A percentile compares a stretch with the other conserved stretches of the same genome.
These are phyloP conservation scores for Saccharomycopsis sp. DNA, from an alignment of 805 yeast species.

Conservation along the genomic window DNA sequence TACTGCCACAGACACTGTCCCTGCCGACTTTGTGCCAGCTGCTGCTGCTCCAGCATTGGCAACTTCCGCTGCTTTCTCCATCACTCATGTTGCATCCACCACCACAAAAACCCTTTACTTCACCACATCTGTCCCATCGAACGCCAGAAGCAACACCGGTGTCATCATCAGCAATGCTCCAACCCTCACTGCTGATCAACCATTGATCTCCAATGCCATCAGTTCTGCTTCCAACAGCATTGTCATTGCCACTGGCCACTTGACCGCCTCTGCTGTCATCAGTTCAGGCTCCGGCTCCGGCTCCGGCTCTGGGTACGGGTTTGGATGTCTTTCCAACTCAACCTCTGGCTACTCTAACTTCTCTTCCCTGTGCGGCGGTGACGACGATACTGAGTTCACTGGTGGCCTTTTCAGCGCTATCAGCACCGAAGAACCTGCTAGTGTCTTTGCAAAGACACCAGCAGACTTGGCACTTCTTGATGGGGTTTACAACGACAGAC, in stretches of 20 bases:
- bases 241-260: conserved; percentile 5
- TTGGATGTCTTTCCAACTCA: neutral
- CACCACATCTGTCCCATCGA: conserved; percentile 10
- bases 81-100: neutral
- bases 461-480: conserved; percentile 25
- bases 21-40: conserved; percentile 13
- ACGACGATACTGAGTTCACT: conserved; percentile 2
- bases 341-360: conserved; percentile 1
- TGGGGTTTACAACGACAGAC: conserved; percentile 25
- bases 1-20: conserved; percentile 3
- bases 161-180: conserved; percentile 7
- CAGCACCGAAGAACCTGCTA: conserved; percentile 35
- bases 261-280: neutral
- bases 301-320: neutral
- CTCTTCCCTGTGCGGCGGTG: conserved; percentile 2
- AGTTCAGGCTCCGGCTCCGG: neutral
- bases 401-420: conserved; percentile 34
- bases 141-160: conserved; percentile 3
- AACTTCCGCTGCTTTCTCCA: neutral
- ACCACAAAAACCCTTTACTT: conserved; percentile 12
- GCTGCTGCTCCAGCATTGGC: neutral
- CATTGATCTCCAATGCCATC: conserved; percentile 9
- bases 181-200: conserved; percentile 4
- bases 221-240: neutral
- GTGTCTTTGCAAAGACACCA: conserved; percentile 30